Evolutionary conservation across 257 asterid genomes (phyloP).

Genomic region (Fraxinus quadrangulata): DNA sequence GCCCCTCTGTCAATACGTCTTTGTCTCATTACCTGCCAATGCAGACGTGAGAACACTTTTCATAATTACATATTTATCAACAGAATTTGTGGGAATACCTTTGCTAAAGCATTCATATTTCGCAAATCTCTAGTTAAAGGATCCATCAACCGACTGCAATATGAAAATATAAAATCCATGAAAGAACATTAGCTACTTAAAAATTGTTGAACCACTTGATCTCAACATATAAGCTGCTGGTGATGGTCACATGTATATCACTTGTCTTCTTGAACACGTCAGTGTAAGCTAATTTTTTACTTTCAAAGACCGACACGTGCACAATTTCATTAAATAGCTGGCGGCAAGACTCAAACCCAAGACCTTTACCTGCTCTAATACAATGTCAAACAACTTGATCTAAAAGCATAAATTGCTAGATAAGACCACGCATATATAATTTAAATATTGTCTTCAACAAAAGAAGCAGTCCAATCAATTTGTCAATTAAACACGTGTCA

Average conservation of each 20-base stretch:
- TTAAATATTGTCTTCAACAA: background rate
- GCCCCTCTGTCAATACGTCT: constrained; percentile 98
- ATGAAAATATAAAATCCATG: constrained; percentile 7
- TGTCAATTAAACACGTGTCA: background rate
- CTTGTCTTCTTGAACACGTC: background rate
- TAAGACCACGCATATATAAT: background rate
- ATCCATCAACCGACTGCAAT: constrained; percentile 87
- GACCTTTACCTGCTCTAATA: background rate
- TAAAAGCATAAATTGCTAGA: background rate
- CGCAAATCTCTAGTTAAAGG: constrained; percentile 89
- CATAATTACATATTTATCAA: background rate
- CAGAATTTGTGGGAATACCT: constrained; percentile 47
- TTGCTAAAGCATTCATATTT: constrained; percentile 83
- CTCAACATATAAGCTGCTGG: background rate
- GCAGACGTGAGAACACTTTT: constrained; percentile 23
- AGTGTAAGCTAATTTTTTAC: background rate
- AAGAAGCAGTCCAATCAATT: background rate
- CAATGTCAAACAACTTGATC: background rate
- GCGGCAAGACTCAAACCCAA: background rate
- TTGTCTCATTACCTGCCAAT: constrained; percentile 90
- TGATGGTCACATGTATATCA: background rate
- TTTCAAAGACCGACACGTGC: background rate
- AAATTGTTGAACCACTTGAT: background rate
- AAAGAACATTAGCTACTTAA: background rate
- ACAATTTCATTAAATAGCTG: background rate